Conservation (phyloP, 768 basidiomycete genomes). For the Amanita muscaria region DNA sequence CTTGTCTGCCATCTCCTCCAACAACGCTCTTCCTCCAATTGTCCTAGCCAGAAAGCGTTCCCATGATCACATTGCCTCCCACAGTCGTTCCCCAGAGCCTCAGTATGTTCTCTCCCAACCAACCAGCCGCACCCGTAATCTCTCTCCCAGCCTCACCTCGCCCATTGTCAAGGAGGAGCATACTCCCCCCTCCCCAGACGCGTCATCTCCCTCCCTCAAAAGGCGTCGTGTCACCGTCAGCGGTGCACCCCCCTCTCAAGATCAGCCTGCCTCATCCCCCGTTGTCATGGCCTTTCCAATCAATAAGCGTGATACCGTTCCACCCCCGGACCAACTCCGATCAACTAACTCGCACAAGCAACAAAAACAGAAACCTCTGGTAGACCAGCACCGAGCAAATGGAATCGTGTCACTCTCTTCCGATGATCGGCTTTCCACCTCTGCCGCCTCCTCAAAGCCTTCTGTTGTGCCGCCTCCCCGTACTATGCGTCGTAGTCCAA, state of each 20-base stretch:
- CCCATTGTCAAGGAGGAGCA: constrained; percentile 59
- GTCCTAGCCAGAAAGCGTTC: constrained; percentile 35
- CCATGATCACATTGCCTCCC: constrained; percentile 29
- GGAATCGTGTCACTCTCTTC: constrained; percentile 14
- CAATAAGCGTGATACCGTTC: constrained; percentile 49
- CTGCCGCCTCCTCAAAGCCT: constrained; percentile 17
- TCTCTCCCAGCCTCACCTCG: constrained; percentile 29
- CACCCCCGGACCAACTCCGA: constrained; percentile 52
- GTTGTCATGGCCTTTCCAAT: constrained; percentile 55
- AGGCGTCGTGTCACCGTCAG: constrained; percentile 66
- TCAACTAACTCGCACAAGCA: constrained; percentile 56
- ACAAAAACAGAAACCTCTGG: constrained; percentile 63
- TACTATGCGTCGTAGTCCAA: constrained; percentile 29
- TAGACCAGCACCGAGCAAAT: constrained; percentile 54
- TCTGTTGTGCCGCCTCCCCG: constrained; percentile 14
- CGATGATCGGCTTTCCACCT: constrained; percentile 6
- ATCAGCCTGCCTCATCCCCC: constrained; percentile 56
- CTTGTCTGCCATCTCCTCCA: constrained; percentile 40
- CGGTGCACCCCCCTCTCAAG: constrained; percentile 40
- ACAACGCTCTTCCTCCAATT: constrained; percentile 61
- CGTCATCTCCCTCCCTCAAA: constrained; percentile 42
- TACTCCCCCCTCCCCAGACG: constrained; percentile 20
- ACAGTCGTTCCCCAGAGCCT: constrained; percentile 25
- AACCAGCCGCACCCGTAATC: constrained; percentile 4
- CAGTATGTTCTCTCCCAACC: constrained; percentile 30